Base-by-base conservation (phyloP, 1,139 yeast genomes). In the Yueomyces sp. region DNA sequence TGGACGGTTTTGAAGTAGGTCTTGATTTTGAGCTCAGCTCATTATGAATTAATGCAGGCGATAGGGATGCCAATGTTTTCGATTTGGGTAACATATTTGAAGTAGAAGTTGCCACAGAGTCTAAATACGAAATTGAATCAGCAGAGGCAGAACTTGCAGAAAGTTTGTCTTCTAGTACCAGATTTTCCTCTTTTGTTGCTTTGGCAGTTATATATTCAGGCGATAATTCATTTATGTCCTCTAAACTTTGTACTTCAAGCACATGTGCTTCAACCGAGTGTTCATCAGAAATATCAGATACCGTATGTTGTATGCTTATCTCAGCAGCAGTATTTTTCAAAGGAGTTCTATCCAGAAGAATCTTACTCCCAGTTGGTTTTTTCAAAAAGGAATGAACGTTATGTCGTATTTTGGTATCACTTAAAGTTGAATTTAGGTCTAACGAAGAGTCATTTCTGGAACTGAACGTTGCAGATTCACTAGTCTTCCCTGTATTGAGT, bases 341-440 rank as follows among this genome's bases (percentile, higher is more conserved):
- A 6, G 47, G 47, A 4, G 47, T 46, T 34, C 40, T 42, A 27
- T 46, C 43, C 25, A 46, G 37, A 19, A 19, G 19, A 19, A 19
- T 19, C 19, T 19, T 19, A 19, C 19, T 19, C 19, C 19, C 19
- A 19, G 19, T 19, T 19, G 19, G 19, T 19, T 19, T 19, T 19
- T 19, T 19, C 19, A 19, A 19, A 19, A 19, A 19, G 19, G 19
- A 19, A 19, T 19, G 19, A 19, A 19, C 19, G 19, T 19, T 19
- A 19, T 19, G 19, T 19, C 19, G 19, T 19, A 19, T 19, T 19
- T 19, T 19, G 19, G 19, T 19, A 19, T 19, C 19, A 19, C 19
- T 19, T 19, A 19, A 19, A 19, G 19, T 19, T 19, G 19, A 19
- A 19, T 19, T 19, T 19, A 19, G 19, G 19, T 19, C 19, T 19